A percentile compares a stretch with the other conserved stretches of the same genome.
These are phyloP conservation scores for Astrocystis sublimbata DNA, from an alignment of 495 filamentous ascomycete species.

Conservation along the genomic window DNA sequence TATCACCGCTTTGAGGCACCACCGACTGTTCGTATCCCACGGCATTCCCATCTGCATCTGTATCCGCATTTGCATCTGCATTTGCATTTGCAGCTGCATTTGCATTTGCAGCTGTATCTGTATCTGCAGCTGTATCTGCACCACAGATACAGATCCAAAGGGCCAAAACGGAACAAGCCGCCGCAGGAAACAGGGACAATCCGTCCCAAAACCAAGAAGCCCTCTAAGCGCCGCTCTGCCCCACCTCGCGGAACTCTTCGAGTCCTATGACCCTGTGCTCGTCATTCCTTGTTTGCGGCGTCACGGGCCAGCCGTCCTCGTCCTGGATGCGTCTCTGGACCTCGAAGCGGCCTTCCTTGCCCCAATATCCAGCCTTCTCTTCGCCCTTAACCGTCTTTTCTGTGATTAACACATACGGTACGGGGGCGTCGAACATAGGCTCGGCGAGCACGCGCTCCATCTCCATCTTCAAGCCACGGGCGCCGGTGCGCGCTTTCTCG, in stretches of 20 bases:
- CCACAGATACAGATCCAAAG: too few relatives aligned
- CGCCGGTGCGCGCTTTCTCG: constrained; percentile 76
- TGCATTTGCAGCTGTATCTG: too few relatives aligned
- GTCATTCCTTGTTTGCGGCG: constrained; percentile 26
- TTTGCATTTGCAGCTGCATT: too few relatives aligned
- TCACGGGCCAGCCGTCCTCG: constrained; percentile 44
- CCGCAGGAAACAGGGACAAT: too few relatives aligned
- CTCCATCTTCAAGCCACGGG: constrained; percentile 82
- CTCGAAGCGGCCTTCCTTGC: constrained; percentile 53
- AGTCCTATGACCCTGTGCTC: constrained; percentile 27
- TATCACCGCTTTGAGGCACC: too few relatives aligned
- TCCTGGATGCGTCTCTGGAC: constrained; percentile 55
- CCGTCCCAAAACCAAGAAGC: too few relatives aligned
- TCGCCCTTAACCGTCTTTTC: constrained; percentile 67
- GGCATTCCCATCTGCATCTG: too few relatives aligned
- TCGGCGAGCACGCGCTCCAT: constrained; percentile 85
- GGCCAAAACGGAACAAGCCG: background rate
- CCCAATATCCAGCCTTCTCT: constrained; percentile 54
- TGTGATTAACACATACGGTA: constrained; percentile 67
- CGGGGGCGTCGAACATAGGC: constrained; percentile 87
- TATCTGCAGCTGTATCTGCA: too few relatives aligned
- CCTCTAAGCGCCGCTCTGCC: constrained; percentile 45
- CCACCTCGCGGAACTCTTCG: constrained; percentile 45
- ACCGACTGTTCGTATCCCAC: too few relatives aligned
- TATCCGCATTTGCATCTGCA: too few relatives aligned